Conservation (phyloP, 805 yeast genomes). For the Ogataea nakhonphanomensis region DNA sequence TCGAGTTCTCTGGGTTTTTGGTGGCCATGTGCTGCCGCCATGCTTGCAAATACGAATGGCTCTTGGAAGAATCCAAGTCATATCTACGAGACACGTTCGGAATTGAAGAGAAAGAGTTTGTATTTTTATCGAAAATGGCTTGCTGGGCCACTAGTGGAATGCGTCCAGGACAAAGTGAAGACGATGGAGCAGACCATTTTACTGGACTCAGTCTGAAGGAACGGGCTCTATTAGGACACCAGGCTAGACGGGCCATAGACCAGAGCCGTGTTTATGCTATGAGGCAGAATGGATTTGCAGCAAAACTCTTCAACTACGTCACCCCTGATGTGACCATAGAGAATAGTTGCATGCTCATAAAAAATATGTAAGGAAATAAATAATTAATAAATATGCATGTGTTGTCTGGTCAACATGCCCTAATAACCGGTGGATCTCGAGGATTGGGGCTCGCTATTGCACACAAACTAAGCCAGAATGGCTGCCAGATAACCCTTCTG, state of each 20-base stretch:
- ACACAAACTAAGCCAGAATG: constrained; percentile 42
- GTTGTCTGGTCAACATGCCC: constrained; percentile 33
- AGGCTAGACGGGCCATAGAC: constrained; percentile 72
- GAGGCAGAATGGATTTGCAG: constrained; percentile 37
- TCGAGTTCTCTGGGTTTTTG: constrained; percentile 48
- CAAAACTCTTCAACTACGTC: constrained; percentile 57
- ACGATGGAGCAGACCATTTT: constrained; percentile 41
- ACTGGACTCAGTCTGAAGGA: constrained; percentile 44
- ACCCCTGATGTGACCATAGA: constrained; percentile 59
- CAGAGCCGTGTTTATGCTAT: constrained; percentile 61
- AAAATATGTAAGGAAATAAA: constrained; percentile 1
- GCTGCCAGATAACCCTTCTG: constrained; percentile 49
- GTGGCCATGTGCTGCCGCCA: constrained; percentile 96
- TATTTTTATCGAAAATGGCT: constrained; percentile 54
- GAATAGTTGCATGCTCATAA: constrained; percentile 39
- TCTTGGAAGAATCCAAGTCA: constrained; percentile 45
- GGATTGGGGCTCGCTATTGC: constrained; percentile 67
- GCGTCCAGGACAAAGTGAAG: constrained; percentile 37
- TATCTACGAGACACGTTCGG: constrained; percentile 35
- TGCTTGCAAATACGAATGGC: constrained; percentile 60
- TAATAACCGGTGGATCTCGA: constrained; percentile 66
- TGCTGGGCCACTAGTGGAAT: constrained; percentile 89
- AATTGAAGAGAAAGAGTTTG: constrained; percentile 32
- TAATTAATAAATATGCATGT: neutral
- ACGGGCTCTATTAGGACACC: constrained; percentile 59